Evolutionary conservation across 164 flowering plant species (phyloP), one percentile per base, ranked within the genome.

Genomic region (Aristolochia fimbriata): DNA sequence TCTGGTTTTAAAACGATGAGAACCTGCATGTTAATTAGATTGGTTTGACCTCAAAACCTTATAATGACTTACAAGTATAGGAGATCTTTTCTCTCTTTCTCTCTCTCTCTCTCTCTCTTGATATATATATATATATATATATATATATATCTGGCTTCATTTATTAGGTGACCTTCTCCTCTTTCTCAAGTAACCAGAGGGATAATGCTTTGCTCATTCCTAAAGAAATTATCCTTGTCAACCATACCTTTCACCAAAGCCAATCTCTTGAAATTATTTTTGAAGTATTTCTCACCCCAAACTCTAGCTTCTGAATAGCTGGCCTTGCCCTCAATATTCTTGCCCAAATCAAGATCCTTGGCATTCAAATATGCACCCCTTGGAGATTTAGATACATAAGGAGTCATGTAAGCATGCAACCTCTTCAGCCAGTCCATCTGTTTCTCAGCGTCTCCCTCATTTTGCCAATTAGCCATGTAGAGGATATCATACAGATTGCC

Each of bases 301-400:
- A 54, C 57, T 25, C 48, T 47, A 9, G 74, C 67, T 41, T 53
- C 47, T 50, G 27, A 21, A n/a, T 48, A 71, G 24, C 57, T 59
- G 11, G 70, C 23, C 10, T 23, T 59, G 19, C 61, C 51, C 9
- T 19, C 54, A 19, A 20, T 15, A 46, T 71, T 62, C 37, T 13
- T 53, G 19, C 74, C 74, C 45, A 71, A 37, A 41, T 71, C 70
- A 48, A 71, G 74, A 55, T 71, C 74, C 51, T 64, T 62, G 43
- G 57, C 59, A 43, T 71, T 71, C 21, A 66, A 11, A 59, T 65
- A 71, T 10, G 74, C 70, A 17, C 14, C 53, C 48, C 74, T 66
- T 43, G 74, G 73, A 20, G 37, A 57, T 17, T 47, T 66, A 4
- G 72, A 53, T 6, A 64, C 72, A 60, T 69, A 64, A 11, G 57